A percentile compares a stretch with the other conserved stretches of the same genome.
These are phyloP conservation scores for Stylosanthes scabra DNA, from an alignment of 331 rosid genomes.

Conservation along the genomic window DNA sequence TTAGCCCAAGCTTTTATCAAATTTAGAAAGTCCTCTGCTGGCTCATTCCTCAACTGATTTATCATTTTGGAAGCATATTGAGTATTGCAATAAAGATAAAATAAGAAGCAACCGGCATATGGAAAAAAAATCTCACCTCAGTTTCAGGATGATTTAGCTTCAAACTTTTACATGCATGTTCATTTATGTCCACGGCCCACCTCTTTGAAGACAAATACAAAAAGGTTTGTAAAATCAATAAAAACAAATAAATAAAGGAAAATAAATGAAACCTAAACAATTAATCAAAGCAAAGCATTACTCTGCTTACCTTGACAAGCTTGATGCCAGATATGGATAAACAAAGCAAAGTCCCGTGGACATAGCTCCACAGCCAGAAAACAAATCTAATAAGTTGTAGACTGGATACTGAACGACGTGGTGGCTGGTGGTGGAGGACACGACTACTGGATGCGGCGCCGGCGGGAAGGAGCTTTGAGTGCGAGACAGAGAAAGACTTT, in stretches of 20 bases:
- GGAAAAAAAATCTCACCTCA: slow-evolving; percentile 32
- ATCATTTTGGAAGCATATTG: neutral
- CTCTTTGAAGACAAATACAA: slow-evolving; percentile 37
- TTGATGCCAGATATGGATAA: slow-evolving; percentile 44
- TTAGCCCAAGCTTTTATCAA: slow-evolving; percentile 50
- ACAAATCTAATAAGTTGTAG: slow-evolving; percentile 46
- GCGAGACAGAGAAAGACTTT: too few species aligned
- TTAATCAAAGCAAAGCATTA: neutral
- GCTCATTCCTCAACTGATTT: slow-evolving; percentile 53
- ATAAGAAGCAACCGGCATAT: neutral
- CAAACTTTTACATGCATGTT: slow-evolving; percentile 47
- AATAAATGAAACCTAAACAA: neutral
- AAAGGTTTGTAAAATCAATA: neutral
- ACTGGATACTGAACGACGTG: too few species aligned
- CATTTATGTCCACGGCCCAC: slow-evolving; percentile 55
- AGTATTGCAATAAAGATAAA: neutral
- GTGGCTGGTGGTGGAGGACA: too few species aligned
- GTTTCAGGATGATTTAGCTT: slow-evolving; percentile 56
- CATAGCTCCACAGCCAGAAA: slow-evolving; percentile 62
- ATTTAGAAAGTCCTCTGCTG: slow-evolving; percentile 44
- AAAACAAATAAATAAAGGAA: neutral
- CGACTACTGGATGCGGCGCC: too few species aligned
- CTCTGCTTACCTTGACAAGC: slow-evolving; percentile 46
- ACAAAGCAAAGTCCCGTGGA: slow-evolving; percentile 56
- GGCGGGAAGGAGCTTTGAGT: too few species aligned